Conservation (phyloP, 306 rosid genomes). For the Cercis canadensis region DNA sequence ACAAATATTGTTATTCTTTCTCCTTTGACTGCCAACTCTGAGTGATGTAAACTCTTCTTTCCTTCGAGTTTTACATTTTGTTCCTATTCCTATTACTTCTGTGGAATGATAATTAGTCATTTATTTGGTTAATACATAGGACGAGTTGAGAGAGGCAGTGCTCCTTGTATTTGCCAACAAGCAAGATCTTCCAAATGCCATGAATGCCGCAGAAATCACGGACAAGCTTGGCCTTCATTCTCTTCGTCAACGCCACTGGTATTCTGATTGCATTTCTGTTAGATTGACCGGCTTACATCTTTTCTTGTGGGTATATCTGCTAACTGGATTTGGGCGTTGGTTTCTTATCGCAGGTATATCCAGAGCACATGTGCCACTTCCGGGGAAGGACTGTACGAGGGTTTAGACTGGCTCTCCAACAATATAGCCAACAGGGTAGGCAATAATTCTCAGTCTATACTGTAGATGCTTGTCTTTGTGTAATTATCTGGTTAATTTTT, state of each 20-base stretch:
- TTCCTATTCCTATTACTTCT: not conserved
- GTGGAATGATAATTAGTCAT: conserved; percentile 14
- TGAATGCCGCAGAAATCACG: conserved; percentile 67
- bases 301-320: not conserved
- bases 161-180: conserved; percentile 67
- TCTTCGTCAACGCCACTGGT: conserved; percentile 71
- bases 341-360: conserved; percentile 41
- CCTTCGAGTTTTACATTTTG: too few relatives aligned
- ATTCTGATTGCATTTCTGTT: not conserved
- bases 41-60: too few relatives aligned
- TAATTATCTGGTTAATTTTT: not conserved
- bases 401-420: conserved; percentile 64
- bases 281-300: not conserved
- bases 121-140: conserved; percentile 39
- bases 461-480: not conserved
- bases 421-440: conserved; percentile 58
- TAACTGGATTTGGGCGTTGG: not conserved
- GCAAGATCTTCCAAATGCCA: conserved; percentile 69
- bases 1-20: not conserved
- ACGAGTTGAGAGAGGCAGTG: conserved; percentile 62
- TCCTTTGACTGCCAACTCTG: not conserved
- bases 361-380: conserved; percentile 67
- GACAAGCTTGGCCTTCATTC: conserved; percentile 64
- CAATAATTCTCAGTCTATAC: conserved; percentile 2
- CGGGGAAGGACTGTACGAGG: conserved; percentile 65